A percentile compares a stretch with the other conserved stretches of the same genome.
Conservation (phyloP, 169 alveolate species). For the Plasmodium billcollinsi region DNA sequence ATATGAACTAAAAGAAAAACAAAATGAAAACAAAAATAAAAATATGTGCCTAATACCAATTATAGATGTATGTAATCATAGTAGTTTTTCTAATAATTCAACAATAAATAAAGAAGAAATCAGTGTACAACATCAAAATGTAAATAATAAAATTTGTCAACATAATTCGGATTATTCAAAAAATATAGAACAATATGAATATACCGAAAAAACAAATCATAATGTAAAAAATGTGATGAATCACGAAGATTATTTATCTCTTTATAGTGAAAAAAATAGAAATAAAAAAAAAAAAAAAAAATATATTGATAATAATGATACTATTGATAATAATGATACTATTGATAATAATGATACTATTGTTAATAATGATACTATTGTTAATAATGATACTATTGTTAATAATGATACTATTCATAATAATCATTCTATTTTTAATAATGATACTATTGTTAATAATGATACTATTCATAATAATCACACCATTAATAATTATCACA, state of each 20-base stretch:
- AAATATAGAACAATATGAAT: no score
- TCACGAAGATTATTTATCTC: no score
- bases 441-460: not conserved
- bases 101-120: conserved; percentile 19
- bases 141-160: no score
- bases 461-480: not conserved
- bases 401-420: not conserved
- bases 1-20: conserved; percentile 63
- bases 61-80: conserved; percentile 72
- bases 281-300: not conserved
- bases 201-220: no score
- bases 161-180: no score
- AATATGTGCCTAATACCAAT: conserved; percentile 70
- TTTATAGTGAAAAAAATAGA: not conserved
- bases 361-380: no score
- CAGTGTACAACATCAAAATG: no score
- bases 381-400: not conserved
- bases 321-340: not conserved
- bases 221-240: no score
- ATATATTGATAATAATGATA: not conserved
- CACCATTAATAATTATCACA: no score
- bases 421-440: not conserved
- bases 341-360: not conserved
- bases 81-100: conserved; percentile 22
- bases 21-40: conserved; percentile 47